Base-by-base conservation (phyloP, 2,329 filamentous ascomycete genomes). In the Chaetomium sp. region DNA sequence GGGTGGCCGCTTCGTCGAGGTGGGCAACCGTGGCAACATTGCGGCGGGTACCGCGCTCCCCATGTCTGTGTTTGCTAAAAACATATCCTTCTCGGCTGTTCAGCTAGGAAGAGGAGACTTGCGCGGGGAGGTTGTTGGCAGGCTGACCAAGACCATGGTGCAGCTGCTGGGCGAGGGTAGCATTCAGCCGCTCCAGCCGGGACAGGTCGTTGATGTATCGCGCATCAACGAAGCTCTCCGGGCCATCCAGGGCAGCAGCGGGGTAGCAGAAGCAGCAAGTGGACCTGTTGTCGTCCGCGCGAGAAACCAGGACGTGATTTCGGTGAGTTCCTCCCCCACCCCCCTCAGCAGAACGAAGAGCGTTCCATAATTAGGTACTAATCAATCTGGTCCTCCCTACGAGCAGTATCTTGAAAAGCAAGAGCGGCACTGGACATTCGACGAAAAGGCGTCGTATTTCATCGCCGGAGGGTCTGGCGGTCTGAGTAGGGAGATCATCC, bases 381-480 rank as follows among this genome's bases (percentile, higher is more conserved):
- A 47, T 34, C 32, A 8, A 34, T 12, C 36, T 12, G 34, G 5
- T 45, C 8, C 12, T 32, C 8, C 5, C 43, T 9, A n/a, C 32
- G 12, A 42, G 2, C 2, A 37, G 34, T 19, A 48, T 9, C 11
- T 14, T 9, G 12, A 10, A 37, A 48, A 8, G 4, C 6, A 48
- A 37, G 34, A 37, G 45, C 4, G 34, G n/a, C 5, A 37, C 35
- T 45, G 43, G 43, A 45, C 5, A 6, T 45, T 43, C 14, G 41
- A 43, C 41, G n/a, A 19, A 10, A 5, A 10, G 37, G 66, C 63
- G 2, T 62, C 66, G 1, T 74, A 74, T 49, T 56, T 74, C 0
- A 56, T 74, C 9, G 64, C 66, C 27, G 72, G 72, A 50, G 71
- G 72, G 6, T 64, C 69, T 0, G 71, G 72, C 37, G 72, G 70